Percentiles rank a stretch among this genome's conserved stretches.
Conservation (phyloP, 176 grass and related monocot genomes). For the Dendrocalamus sinicus region DNA sequence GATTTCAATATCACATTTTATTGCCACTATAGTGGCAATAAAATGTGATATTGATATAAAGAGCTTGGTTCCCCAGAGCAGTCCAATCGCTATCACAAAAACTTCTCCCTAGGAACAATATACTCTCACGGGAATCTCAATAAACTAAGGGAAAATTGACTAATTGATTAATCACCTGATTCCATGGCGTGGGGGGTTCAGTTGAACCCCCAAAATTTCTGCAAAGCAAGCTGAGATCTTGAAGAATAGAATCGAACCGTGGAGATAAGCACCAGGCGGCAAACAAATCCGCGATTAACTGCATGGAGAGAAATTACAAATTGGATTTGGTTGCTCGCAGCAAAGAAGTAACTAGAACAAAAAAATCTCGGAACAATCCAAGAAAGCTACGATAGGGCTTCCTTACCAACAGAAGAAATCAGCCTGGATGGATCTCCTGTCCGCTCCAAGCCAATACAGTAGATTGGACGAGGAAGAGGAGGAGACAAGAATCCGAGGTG, state of each 20-base stretch:
- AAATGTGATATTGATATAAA: no score
- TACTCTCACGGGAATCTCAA: conserved; percentile 7
- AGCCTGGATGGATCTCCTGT: background rate
- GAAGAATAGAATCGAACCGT: background rate
- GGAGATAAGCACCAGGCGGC: background rate
- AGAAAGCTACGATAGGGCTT: background rate
- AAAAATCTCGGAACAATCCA: background rate
- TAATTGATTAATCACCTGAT: conserved; percentile 33
- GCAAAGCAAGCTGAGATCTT: conserved; percentile 21
- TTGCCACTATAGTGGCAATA: background rate
- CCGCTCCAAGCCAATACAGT: background rate
- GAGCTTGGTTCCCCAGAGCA: background rate
- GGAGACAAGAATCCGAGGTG: background rate
- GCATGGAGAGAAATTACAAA: background rate
- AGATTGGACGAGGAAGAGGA: background rate
- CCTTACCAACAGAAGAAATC: conserved; percentile 18
- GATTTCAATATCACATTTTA: background rate
- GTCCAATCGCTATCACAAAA: conserved; percentile 11
- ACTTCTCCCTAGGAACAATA: background rate
- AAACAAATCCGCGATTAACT: conserved; percentile 16
- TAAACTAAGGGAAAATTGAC: background rate
- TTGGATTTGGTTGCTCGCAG: conserved; percentile 1
- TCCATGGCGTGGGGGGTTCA: conserved; percentile 31
- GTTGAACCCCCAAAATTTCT: background rate
- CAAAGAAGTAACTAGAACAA: background rate